phyloP scores from a whole-genome alignment of 192 early-diverging fungal genomes.

The Cladochytrium replicatum region DNA sequence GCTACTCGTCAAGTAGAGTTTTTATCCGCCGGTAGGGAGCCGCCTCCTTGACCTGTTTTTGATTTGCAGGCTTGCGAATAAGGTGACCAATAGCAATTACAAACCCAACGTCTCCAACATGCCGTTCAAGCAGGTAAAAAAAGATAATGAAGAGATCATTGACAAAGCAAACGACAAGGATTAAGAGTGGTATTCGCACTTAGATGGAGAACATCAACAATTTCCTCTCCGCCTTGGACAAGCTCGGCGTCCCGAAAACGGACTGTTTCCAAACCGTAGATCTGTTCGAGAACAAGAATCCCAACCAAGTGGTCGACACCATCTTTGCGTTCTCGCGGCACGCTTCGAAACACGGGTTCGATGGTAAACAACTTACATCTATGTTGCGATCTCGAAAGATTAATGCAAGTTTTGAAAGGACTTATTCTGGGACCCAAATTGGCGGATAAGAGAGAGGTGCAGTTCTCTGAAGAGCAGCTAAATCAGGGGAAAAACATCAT shows the following conservation, averaged over 20 bases:
- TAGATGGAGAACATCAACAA: constrained; percentile 79
- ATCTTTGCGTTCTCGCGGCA: constrained; percentile 64
- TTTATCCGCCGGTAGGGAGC: no score
- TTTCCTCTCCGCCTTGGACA: constrained; percentile 51
- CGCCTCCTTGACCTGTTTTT: no score
- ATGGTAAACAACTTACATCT: no score
- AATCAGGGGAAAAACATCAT: constrained; percentile 46
- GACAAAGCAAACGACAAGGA: neutral
- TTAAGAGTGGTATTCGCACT: neutral
- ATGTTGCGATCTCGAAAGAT: no score
- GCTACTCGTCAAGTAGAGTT: constrained; percentile 65
- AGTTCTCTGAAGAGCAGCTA: constrained; percentile 53
- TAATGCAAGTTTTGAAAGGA: no score
- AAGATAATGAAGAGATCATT: neutral
- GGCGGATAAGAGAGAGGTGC: constrained; percentile 52
- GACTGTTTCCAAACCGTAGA: constrained; percentile 79
- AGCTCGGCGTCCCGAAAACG: constrained; percentile 57
- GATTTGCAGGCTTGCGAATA: neutral
- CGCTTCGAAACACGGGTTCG: constrained; percentile 48
- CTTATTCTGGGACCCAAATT: constrained; percentile 60
- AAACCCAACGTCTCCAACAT: constrained; percentile 58
- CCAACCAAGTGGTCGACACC: constrained; percentile 53
- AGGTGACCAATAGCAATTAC: constrained; percentile 15
- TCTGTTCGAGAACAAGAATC: constrained; percentile 65
- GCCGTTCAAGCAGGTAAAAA: constrained; percentile 47